Base-by-base conservation (phyloP, 2,329 filamentous ascomycete species). In the Aspergillus sp. region DNA sequence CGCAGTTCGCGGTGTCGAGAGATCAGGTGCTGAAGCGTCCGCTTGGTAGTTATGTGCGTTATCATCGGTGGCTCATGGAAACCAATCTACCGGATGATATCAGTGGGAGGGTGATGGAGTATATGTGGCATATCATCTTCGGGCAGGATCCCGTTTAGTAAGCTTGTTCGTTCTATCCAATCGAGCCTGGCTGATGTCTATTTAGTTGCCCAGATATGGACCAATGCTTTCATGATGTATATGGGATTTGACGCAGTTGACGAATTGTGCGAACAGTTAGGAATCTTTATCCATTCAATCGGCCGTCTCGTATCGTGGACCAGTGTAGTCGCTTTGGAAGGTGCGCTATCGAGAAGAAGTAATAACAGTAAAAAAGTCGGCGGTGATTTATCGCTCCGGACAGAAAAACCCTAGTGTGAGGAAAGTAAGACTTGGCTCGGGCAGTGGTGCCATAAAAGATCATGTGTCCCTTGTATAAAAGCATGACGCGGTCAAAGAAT, bases 1-100 rank as follows among this genome's bases (percentile, higher is more conserved):
- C 85, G n/a, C 87, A 89, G 71, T 89, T 89, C 61, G 86, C 83
- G 0, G 82, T 88, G 9, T 83, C 84, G 2, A 74, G 78, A 16
- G 79, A 83, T 7, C 80, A 80, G 47, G 78, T 89, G 24, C 76
- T 71, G 6, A 71, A 75, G 42, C 75, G 84, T 36, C 77, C 83
- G 3, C 70, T 74, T 58, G 76, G 74, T 20, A 82, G 84, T 56
- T 89, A 89, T 63, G 66, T 81, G 6, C 75, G 77, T 18, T 85
- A 81, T 69, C 78, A 85, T 24, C 70, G 83, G 31, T 89, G 87
- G 87, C 63, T 89, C 49, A 68, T 86, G 52, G 76, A 78, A 18
- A 85, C 85, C 6, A 72, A 79, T 5, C 68, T 87, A 49, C 76
- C 79, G 7, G 85, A 87, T 66, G 79, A 80, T 20, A 71, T 84